phyloP scores from a whole-genome alignment of 2,329 filamentous ascomycete genomes.

The Diaporthe amygdali region DNA sequence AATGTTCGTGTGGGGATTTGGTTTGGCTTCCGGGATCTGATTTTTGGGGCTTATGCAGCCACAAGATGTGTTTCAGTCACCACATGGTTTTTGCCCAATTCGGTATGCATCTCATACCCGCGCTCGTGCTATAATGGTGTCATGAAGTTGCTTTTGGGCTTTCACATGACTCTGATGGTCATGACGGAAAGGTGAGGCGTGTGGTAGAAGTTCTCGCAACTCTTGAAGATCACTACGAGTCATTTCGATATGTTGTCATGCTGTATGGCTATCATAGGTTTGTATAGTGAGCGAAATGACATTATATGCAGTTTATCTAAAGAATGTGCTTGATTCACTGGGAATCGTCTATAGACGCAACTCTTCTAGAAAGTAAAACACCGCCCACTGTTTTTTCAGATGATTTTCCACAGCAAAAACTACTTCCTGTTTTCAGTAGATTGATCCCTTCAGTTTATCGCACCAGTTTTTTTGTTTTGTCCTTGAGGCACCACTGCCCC shows the following conservation, averaged over 20 bases:
- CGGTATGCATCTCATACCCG: background rate
- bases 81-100: background rate
- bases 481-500: background rate
- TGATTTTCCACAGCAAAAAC: background rate
- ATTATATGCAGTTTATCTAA: background rate
- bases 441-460: background rate
- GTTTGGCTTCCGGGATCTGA: background rate
- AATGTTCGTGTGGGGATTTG: background rate
- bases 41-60: background rate
- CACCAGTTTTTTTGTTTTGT: background rate
- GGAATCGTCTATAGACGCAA: conserved; percentile 10
- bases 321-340: conserved; percentile 8
- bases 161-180: background rate
- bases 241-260: background rate
- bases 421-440: background rate
- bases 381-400: background rate
- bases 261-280: background rate
- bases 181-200: background rate
- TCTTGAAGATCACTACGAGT: background rate
- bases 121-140: background rate
- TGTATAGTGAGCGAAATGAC: background rate
- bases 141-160: background rate
- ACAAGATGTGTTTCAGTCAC: background rate
- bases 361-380: conserved; percentile 11
- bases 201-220: background rate